phyloP scores from a whole-genome alignment of 257 asterid genomes.

The Cordia subcordata region DNA sequence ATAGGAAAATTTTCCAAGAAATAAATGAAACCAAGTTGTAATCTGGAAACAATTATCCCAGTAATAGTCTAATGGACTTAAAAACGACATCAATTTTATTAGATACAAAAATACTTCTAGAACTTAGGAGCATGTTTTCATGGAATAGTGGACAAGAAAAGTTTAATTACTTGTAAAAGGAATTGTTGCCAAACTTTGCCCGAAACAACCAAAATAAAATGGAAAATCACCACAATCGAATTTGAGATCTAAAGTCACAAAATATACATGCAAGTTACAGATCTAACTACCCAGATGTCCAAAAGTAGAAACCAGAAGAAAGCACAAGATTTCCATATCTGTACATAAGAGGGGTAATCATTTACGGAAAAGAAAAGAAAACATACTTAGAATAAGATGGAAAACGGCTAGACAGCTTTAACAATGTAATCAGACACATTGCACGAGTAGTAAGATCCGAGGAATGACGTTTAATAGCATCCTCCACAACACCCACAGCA shows the following conservation, averaged over 20 bases:
- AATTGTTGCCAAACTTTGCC: too few species aligned
- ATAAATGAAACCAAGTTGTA: too few species aligned
- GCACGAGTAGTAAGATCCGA: slow-evolving; percentile 77
- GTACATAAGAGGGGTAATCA: slow-evolving; percentile 1
- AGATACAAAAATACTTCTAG: too few species aligned
- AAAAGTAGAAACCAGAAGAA: neutral
- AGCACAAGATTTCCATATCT: neutral
- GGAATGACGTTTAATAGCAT: slow-evolving; percentile 57
- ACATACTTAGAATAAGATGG: slow-evolving; percentile 86
- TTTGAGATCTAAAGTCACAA: neutral
- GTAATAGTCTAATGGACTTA: too few species aligned
- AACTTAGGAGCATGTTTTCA: too few species aligned
- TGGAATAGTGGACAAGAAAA: too few species aligned
- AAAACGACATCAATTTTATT: too few species aligned
- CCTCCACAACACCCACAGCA: slow-evolving; percentile 83
- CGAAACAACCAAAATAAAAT: too few species aligned
- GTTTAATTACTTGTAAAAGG: too few species aligned
- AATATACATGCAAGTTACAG: neutral
- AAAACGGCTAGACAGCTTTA: slow-evolving; percentile 89
- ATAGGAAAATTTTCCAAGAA: too few species aligned
- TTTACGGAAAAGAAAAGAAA: slow-evolving; percentile 9
- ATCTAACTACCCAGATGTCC: neutral
- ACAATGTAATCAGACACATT: slow-evolving; percentile 82
- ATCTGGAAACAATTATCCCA: too few species aligned
- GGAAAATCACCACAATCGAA: too few species aligned